phyloP scores from a whole-genome alignment of 2,329 filamentous ascomycete genomes.

The Chaetomiaceae sp. region DNA sequence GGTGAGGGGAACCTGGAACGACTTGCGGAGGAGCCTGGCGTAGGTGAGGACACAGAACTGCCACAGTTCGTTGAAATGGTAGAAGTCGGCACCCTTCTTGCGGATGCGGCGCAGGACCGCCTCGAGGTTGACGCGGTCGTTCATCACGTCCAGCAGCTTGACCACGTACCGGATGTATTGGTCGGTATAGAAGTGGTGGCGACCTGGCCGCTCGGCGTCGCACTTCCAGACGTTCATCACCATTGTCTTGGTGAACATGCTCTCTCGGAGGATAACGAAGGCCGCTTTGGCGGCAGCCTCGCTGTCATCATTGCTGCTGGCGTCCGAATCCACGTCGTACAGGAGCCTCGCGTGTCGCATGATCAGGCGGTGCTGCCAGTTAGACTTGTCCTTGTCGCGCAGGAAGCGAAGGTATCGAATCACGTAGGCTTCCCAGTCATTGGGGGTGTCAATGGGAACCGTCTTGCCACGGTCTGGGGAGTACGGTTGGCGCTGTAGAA shows the following conservation, averaged over 20 bases:
- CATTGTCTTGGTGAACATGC: slow-evolving; percentile 89
- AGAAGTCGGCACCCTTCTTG: slow-evolving; percentile 73
- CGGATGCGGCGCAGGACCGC: slow-evolving; percentile 72
- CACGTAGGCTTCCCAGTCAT: slow-evolving; percentile 56
- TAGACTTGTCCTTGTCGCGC: slow-evolving; percentile 76
- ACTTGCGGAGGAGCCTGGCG: slow-evolving; percentile 47
- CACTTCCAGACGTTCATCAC: slow-evolving; percentile 93
- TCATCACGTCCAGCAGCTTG: slow-evolving; percentile 65
- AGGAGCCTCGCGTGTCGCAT: slow-evolving; percentile 61
- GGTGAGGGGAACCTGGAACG: slow-evolving; percentile 41
- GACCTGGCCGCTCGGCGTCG: slow-evolving; percentile 74
- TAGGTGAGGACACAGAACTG: slow-evolving; percentile 51
- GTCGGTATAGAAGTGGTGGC: slow-evolving; percentile 88
- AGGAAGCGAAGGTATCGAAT: slow-evolving; percentile 48
- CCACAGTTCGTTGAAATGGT: slow-evolving; percentile 58
- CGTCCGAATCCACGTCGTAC: slow-evolving; percentile 38
- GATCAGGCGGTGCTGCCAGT: slow-evolving; percentile 92
- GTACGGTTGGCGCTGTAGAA: slow-evolving; percentile 54
- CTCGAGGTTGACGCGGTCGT: slow-evolving; percentile 72
- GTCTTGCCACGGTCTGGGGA: slow-evolving; percentile 45
- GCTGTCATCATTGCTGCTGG: slow-evolving; percentile 43
- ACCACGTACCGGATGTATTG: slow-evolving; percentile 82
- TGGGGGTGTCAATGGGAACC: slow-evolving; percentile 51
- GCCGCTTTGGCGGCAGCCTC: slow-evolving; percentile 70
- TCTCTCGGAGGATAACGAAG: slow-evolving; percentile 67